Evolutionary conservation across 148 eudicot species (phyloP).

Genomic region (Cornus kousa): DNA sequence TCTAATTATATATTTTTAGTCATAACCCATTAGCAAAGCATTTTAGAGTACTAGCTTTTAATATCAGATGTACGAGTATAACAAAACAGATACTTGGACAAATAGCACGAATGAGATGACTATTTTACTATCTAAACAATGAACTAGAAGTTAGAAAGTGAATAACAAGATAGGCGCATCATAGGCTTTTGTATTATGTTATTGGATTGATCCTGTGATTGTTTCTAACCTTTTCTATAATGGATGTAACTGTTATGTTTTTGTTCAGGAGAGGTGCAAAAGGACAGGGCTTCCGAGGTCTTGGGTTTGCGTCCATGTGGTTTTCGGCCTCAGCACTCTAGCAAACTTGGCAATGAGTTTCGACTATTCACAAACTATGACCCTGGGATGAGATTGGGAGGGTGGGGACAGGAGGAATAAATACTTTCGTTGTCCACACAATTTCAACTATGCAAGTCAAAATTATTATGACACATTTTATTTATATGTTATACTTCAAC

Average conservation of each 20-base stretch:
- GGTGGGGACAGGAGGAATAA: conserved; percentile 51
- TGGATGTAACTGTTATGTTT: not conserved
- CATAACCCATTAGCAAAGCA: not conserved
- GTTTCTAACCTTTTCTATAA: not conserved
- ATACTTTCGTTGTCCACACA: not conserved
- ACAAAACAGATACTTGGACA: not conserved
- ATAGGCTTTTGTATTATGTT: not conserved
- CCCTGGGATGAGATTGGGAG: conserved; percentile 77
- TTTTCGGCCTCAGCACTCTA: conserved; percentile 80
- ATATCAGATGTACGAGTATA: not conserved
- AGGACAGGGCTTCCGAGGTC: conserved; percentile 64
- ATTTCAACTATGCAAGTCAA: not conserved
- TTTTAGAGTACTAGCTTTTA: not conserved
- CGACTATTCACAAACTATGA: conserved; percentile 82
- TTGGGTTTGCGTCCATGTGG: conserved; percentile 77
- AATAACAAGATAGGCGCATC: no score
- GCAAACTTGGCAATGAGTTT: conserved; percentile 95
- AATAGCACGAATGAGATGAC: no score
- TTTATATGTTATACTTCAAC: not conserved
- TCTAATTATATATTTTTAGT: not conserved
- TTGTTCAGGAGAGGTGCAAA: conserved; percentile 79
- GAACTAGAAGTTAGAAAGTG: not conserved
- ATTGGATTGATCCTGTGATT: not conserved
- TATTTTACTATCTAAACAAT: no score
- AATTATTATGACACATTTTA: not conserved